phyloP scores from a whole-genome alignment of 108 stramenopile species.

The Aurantiochytrium sp. region DNA sequence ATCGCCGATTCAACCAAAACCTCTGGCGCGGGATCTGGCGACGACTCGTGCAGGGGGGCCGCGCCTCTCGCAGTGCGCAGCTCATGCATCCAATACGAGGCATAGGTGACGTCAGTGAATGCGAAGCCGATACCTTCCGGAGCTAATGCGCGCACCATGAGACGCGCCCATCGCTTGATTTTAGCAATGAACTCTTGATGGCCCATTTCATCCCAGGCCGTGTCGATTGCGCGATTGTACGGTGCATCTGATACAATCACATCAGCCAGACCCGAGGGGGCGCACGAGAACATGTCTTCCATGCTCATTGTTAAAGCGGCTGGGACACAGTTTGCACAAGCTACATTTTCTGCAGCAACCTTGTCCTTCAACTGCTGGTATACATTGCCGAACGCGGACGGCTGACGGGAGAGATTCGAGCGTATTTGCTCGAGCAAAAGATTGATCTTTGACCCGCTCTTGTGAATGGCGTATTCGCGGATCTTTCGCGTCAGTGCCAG shows the following conservation, averaged over 20 bases:
- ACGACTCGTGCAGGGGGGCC: background rate
- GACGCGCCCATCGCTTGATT: background rate
- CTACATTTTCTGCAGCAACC: no score
- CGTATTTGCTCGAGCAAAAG: background rate
- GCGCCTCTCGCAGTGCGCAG: background rate
- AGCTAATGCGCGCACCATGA: background rate
- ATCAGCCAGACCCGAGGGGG: background rate
- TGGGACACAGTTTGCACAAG: background rate
- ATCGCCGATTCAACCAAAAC: background rate
- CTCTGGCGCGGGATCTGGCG: background rate
- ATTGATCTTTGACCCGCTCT: background rate
- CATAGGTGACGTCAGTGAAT: background rate
- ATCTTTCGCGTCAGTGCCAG: background rate
- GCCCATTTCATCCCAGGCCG: background rate
- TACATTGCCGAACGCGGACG: no score
- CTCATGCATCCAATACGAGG: background rate
- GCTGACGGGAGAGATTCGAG: no score
- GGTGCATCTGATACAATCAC: background rate
- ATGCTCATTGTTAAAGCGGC: background rate
- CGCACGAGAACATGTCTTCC: background rate
- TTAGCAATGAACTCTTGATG: background rate
- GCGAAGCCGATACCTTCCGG: slow-evolving; percentile 1
- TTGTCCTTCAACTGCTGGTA: no score
- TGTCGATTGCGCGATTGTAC: background rate
- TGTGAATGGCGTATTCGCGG: background rate